Percentiles rank a stretch among this genome's conserved stretches.
Conservation (phyloP, 208 protist species). For the Trypanosoma melophagium region DNA sequence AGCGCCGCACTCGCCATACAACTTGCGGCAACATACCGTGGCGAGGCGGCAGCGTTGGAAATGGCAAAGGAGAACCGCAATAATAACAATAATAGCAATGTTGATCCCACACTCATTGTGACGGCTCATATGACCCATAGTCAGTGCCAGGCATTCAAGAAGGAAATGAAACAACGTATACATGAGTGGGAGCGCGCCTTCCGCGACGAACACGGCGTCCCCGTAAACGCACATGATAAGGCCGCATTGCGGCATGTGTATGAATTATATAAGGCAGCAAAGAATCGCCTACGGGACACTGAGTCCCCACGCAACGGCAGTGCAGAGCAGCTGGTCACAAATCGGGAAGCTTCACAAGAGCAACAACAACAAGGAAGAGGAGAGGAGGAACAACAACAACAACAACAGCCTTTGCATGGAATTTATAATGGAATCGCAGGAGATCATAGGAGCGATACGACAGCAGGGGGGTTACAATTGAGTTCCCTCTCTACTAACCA, state of each 20-base stretch:
- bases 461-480: neutral
- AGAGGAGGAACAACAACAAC: neutral
- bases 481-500: neutral
- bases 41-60: constrained; percentile 65
- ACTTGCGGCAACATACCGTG: constrained; percentile 69
- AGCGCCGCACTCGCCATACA: constrained; percentile 62
- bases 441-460: neutral
- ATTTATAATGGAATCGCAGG: neutral
- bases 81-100: neutral
- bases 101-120: constrained; percentile 30
- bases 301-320: constrained; percentile 32
- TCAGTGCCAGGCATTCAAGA: constrained; percentile 77
- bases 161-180: constrained; percentile 87
- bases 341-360: constrained; percentile 21
- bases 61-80: constrained; percentile 53
- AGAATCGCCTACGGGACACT: constrained; percentile 48
- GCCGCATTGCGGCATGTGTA: constrained; percentile 73
- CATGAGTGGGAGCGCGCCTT: constrained; percentile 86
- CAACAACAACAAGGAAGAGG: neutral
- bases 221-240: constrained; percentile 73
- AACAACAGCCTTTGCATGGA: neutral
- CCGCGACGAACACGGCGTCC: constrained; percentile 61
- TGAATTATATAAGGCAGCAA: constrained; percentile 79
- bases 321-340: constrained; percentile 9
- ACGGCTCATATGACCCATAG: constrained; percentile 48